phyloP scores from a whole-genome alignment of 768 basidiomycete genomes.

The Ramaria sp. region DNA sequence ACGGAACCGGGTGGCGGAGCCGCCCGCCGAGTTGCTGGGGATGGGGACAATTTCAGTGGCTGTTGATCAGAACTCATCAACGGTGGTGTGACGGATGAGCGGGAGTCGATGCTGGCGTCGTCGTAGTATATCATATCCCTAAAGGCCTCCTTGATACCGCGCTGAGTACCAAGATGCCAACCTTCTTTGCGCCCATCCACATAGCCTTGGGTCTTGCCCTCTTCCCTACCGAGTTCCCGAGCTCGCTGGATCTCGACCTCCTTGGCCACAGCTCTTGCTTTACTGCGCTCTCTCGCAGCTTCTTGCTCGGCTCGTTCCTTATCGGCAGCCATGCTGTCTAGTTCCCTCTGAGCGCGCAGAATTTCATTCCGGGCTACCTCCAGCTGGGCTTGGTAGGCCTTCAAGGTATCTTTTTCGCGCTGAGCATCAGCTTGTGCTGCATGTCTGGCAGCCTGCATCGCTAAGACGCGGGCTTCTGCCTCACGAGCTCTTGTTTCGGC shows the following conservation, averaged over 20 bases:
- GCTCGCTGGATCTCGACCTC: constrained; percentile 6
- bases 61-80: neutral
- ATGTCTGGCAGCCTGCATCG: neutral
- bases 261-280: neutral
- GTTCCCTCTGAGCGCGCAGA: constrained; percentile 4
- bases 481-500: constrained; percentile 5
- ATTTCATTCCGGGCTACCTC: constrained; percentile 4
- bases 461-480: constrained; percentile 4
- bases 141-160: neutral
- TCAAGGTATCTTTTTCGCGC: constrained; percentile 1
- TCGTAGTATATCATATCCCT: neutral
- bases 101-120: neutral
- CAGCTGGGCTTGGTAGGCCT: constrained; percentile 5
- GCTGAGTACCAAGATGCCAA: neutral
- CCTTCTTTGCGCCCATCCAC: constrained; percentile 6
- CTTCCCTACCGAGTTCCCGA: neutral
- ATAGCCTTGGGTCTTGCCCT: constrained; percentile 2
- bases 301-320: constrained; percentile 3
- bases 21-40: neutral
- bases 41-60: neutral
- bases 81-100: neutral
- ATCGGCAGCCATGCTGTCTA: constrained; percentile 1
- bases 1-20: neutral
- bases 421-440: neutral
- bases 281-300: constrained; percentile 3